phyloP scores from a whole-genome alignment of 148 eudicot species.

The Camellia granthamiana region DNA sequence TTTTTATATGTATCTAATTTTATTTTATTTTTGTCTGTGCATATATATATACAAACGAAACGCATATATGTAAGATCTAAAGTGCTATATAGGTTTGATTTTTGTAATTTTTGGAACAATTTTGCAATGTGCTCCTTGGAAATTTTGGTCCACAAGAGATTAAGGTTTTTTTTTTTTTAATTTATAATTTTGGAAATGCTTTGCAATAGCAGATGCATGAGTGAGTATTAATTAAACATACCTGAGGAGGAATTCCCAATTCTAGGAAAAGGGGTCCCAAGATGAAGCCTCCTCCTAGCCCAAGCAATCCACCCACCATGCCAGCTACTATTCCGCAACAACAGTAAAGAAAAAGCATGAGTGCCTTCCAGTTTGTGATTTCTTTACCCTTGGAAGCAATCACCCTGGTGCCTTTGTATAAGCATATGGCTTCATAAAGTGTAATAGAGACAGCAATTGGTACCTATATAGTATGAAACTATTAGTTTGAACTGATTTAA shows the following conservation, averaged over 20 bases:
- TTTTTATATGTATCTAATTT: too few species aligned
- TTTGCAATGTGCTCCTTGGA: too few species aligned
- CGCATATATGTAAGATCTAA: too few species aligned
- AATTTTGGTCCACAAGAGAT: too few species aligned
- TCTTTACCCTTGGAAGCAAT: conserved; percentile 53
- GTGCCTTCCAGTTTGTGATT: conserved; percentile 32
- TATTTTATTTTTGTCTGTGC: too few species aligned
- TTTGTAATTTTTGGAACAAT: too few species aligned
- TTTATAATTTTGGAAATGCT: background rate
- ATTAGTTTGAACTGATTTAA: background rate
- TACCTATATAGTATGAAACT: conserved; percentile 19
- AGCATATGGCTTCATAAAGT: conserved; percentile 36
- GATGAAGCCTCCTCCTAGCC: conserved; percentile 65
- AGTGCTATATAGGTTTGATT: too few species aligned
- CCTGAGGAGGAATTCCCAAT: conserved; percentile 63
- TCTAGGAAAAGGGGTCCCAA: conserved; percentile 59
- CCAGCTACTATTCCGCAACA: conserved; percentile 48
- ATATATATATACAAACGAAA: too few species aligned
- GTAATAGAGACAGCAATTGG: conserved; percentile 48
- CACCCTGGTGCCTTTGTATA: conserved; percentile 50
- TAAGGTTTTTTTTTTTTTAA: too few species aligned
- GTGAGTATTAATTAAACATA: conserved; percentile 9
- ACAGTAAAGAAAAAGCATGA: conserved; percentile 41
- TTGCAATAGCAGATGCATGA: background rate
- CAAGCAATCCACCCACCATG: conserved; percentile 60